phyloP scores from a whole-genome alignment of 1,139 yeast species.

The Lodderomyces metapsilosis region DNA sequence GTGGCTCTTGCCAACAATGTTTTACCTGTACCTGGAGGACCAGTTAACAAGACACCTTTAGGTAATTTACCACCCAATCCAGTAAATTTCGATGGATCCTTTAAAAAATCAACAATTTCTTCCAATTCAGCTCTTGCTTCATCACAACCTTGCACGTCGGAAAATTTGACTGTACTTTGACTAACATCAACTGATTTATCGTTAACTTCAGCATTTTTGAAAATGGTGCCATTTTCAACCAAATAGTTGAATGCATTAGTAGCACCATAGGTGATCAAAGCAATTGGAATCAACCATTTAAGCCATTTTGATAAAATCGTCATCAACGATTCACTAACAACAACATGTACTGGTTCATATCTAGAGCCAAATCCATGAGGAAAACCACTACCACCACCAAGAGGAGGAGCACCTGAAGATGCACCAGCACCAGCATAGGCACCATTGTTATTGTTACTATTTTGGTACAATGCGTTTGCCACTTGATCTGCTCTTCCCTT shows the following conservation, averaged over 20 bases:
- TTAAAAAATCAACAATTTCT: conserved; percentile 93
- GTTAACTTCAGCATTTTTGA: conserved; percentile 72
- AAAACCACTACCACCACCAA: conserved; percentile 19
- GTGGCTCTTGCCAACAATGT: conserved; percentile 96
- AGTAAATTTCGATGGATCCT: conserved; percentile 94
- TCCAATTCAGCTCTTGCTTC: conserved; percentile 97
- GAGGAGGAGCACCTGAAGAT: conserved; percentile 8
- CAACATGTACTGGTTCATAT: conserved; percentile 83
- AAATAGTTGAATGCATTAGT: conserved; percentile 73
- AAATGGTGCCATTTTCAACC: conserved; percentile 80
- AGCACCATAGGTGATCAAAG: conserved; percentile 69
- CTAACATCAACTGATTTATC: conserved; percentile 81
- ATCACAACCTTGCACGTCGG: conserved; percentile 96
- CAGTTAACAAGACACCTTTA: conserved; percentile 93
- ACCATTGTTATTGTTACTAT: conserved; percentile 11
- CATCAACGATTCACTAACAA: conserved; percentile 80
- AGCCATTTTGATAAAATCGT: conserved; percentile 82
- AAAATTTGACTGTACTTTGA: conserved; percentile 83
- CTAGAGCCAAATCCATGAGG: conserved; percentile 48
- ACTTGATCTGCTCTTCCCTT: conserved; percentile 70
- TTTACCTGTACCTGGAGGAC: conserved; percentile 99
- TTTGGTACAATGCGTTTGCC: conserved; percentile 25
- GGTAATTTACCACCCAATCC: conserved; percentile 97
- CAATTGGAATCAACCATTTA: conserved; percentile 85
- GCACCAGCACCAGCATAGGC: too few species aligned